These are phyloP conservation scores for Neodidymelliopsis sp. DNA, from an alignment of 2,329 filamentous ascomycete genomes.

Conservation along the genomic window DNA sequence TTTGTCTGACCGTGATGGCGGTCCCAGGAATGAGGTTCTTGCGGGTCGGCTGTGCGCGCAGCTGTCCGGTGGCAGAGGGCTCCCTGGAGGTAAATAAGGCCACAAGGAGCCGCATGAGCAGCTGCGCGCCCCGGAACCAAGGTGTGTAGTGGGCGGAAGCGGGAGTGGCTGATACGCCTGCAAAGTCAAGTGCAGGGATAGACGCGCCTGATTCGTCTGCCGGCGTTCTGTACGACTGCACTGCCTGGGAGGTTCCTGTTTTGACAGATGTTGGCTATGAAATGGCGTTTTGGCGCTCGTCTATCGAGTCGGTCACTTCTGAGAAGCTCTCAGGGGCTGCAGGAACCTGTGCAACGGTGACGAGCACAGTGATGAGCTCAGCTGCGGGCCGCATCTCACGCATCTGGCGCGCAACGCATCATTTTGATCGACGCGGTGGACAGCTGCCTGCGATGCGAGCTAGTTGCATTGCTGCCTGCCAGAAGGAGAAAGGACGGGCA, in stretches of 20 bases:
- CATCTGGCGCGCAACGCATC: constrained; percentile 8
- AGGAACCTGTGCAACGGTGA: constrained; percentile 7
- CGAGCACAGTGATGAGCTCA: constrained; percentile 9
- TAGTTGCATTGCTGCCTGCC: background rate
- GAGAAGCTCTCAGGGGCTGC: constrained; percentile 3
- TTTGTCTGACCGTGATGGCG: constrained; percentile 23
- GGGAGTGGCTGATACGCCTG: constrained; percentile 39
- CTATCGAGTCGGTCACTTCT: background rate
- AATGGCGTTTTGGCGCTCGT: constrained; percentile 6
- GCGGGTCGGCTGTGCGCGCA: constrained; percentile 23
- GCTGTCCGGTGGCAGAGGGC: constrained; percentile 21
- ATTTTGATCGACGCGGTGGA: background rate
- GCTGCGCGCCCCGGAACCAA: constrained; percentile 9
- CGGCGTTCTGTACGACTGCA: constrained; percentile 13
- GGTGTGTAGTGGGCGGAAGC: constrained; percentile 26
- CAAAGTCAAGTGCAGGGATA: constrained; percentile 20
- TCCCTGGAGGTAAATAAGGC: constrained; percentile 27
- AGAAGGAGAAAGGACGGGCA: constrained; percentile 14
- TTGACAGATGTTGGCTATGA: constrained; percentile 3
- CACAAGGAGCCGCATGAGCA: constrained; percentile 36
- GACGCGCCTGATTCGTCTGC: constrained; percentile 24
- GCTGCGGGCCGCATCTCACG: constrained; percentile 7
- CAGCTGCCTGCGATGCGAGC: constrained; percentile 2
- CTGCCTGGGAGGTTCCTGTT: constrained; percentile 4
- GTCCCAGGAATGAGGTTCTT: background rate